Evolutionary conservation across 345 rosid genomes (phyloP).

Genomic region (Zanthoxylum bungeanum): DNA sequence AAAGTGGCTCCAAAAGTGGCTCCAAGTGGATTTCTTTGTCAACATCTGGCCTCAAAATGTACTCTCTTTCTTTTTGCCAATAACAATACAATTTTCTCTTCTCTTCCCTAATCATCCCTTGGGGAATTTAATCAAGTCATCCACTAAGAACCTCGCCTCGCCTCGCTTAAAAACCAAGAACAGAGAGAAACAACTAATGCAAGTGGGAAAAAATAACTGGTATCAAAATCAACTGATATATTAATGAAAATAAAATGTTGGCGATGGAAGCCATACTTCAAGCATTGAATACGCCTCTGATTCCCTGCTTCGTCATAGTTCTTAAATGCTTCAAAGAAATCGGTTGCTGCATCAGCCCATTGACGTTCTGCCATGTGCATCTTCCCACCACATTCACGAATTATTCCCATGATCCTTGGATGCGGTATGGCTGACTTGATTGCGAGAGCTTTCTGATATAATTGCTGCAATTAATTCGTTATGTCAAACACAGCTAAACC

Average conservation of each 20-base stretch:
- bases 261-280: conserved; percentile 61
- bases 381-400: conserved; percentile 99
- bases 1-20: background rate
- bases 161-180: background rate
- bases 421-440: conserved; percentile 99
- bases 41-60: background rate
- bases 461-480: conserved; percentile 62
- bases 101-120: background rate
- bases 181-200: background rate
- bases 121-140: background rate
- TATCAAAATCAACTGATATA: background rate
- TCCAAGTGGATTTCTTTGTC: background rate
- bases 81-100: background rate
- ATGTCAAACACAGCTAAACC: conserved; percentile 13
- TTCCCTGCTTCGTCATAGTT: conserved; percentile 99
- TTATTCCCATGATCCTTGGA: conserved; percentile 99
- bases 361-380: conserved; percentile 99
- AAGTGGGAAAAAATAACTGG: background rate
- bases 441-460: conserved; percentile 96
- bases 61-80: background rate
- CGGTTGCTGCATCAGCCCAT: conserved; percentile 99
- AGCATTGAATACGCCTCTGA: conserved; percentile 96
- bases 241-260: background rate
- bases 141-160: background rate
- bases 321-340: conserved; percentile 99